Conservation (phyloP, 108 stramenopile species). For the Skeletonema potamos region DNA sequence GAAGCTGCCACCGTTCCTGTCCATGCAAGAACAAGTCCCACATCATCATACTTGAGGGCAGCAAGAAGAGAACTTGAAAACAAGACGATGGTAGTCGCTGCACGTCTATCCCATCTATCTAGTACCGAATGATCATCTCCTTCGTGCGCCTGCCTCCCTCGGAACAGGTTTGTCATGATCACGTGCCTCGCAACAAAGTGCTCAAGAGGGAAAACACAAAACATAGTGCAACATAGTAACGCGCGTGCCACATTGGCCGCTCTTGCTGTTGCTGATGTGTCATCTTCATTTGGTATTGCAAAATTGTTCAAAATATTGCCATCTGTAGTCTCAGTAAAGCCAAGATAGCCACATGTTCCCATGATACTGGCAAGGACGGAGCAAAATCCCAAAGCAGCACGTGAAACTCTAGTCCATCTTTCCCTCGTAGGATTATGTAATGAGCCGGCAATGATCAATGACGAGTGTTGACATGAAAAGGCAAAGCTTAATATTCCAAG, state of each 20-base stretch:
- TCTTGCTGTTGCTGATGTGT: conserved; percentile 8
- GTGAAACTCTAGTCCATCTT: conserved; percentile 69
- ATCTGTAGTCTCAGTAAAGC: conserved; percentile 57
- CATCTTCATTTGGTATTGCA: conserved; percentile 9
- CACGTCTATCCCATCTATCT: conserved; percentile 74
- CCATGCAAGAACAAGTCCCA: conserved; percentile 60
- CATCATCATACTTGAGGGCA: conserved; percentile 57
- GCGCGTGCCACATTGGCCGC: conserved; percentile 58
- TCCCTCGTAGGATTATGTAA: conserved; percentile 64
- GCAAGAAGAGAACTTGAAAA: conserved; percentile 63
- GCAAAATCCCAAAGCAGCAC: conserved; percentile 48
- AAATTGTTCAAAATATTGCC: conserved; percentile 79
- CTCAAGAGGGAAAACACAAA: conserved; percentile 84
- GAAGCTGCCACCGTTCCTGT: conserved; percentile 73
- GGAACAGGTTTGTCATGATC: conserved; percentile 74
- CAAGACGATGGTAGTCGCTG: conserved; percentile 61
- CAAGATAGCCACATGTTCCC: conserved; percentile 70
- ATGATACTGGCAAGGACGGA: conserved; percentile 42
- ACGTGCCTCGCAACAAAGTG: conserved; percentile 83
- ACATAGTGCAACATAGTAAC: conserved; percentile 73
- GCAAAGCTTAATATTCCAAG: conserved; percentile 83
- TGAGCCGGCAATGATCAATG: conserved; percentile 86
- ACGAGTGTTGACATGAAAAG: conserved; percentile 84
- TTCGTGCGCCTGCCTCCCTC: conserved; percentile 77
- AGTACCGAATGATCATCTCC: conserved; percentile 79